Evolutionary conservation across 345 rosid species (phyloP).

Genomic region (Eutrema yunnanense): DNA sequence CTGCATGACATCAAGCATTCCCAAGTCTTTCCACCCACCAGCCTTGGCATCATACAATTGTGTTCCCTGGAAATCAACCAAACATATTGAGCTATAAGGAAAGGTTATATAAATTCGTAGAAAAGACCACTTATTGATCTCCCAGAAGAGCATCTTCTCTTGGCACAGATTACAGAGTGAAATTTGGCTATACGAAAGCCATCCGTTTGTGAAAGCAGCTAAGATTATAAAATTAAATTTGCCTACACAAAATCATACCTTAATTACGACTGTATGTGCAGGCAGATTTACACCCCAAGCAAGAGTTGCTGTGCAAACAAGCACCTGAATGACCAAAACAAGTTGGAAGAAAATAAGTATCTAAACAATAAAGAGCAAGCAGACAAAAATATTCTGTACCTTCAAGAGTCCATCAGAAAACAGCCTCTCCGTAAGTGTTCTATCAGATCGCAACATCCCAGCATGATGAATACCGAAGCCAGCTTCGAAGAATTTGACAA

Average conservation of each 20-base stretch:
- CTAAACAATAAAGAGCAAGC: conserved; percentile 3
- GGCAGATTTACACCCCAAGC: conserved; percentile 99
- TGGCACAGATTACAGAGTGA: conserved; percentile 1
- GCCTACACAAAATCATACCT: conserved; percentile 45
- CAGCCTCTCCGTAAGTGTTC: conserved; percentile 89
- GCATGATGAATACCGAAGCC: conserved; percentile 94
- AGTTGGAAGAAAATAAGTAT: not conserved
- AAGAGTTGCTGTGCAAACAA: conserved; percentile 97
- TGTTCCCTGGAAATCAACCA: conserved; percentile 61
- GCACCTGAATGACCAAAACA: conserved; percentile 51
- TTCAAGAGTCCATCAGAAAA: conserved; percentile 89
- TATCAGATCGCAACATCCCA: conserved; percentile 93
- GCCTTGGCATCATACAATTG: conserved; percentile 96
- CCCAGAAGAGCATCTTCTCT: not conserved
- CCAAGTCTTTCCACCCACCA: conserved; percentile 98
- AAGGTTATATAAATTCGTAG: not conserved
- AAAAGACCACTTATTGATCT: conserved; percentile 14
- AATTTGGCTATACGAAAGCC: not conserved
- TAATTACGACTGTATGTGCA: conserved; percentile 96
- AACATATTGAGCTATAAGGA: conserved; percentile 18
- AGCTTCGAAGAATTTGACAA: conserved; percentile 66
- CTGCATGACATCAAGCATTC: conserved; percentile 99
- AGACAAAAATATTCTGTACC: conserved; percentile 35
- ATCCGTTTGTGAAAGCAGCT: conserved; percentile 9
- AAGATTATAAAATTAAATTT: not conserved